phyloP scores from a whole-genome alignment of 345 rosid genomes.

The Corymbia maculata region DNA sequence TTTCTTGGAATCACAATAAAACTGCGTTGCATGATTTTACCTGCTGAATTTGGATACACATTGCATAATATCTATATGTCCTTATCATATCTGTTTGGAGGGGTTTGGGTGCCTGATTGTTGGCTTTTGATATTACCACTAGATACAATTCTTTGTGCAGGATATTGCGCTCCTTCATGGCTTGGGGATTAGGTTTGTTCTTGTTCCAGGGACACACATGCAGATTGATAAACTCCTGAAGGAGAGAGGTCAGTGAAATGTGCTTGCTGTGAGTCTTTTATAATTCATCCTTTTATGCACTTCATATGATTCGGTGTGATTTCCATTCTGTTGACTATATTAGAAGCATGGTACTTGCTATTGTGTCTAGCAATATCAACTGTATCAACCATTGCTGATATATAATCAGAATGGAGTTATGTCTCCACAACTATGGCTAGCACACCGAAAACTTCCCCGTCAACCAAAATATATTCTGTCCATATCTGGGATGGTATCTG shows the following conservation, averaged over 20 bases:
- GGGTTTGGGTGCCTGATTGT: background rate
- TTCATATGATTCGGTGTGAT: background rate
- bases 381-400: background rate
- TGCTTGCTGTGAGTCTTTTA: background rate
- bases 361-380: background rate
- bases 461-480: background rate
- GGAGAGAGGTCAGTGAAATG: constrained; percentile 53
- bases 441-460: background rate
- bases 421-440: background rate
- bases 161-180: constrained; percentile 93
- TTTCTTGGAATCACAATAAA: background rate
- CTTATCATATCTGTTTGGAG: background rate
- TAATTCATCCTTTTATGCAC: background rate
- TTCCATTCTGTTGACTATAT: background rate
- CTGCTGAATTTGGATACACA: background rate
- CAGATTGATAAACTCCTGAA: constrained; percentile 80
- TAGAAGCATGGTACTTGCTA: background rate
- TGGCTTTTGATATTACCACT: background rate
- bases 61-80: background rate
- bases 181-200: constrained; percentile 70
- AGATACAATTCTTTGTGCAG: constrained; percentile 21
- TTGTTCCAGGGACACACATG: constrained; percentile 82
- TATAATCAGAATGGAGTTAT: background rate
- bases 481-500: background rate
- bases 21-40: background rate